Conservation (phyloP, 2,329 filamentous ascomycete genomes). For the Fusarium sp. region DNA sequence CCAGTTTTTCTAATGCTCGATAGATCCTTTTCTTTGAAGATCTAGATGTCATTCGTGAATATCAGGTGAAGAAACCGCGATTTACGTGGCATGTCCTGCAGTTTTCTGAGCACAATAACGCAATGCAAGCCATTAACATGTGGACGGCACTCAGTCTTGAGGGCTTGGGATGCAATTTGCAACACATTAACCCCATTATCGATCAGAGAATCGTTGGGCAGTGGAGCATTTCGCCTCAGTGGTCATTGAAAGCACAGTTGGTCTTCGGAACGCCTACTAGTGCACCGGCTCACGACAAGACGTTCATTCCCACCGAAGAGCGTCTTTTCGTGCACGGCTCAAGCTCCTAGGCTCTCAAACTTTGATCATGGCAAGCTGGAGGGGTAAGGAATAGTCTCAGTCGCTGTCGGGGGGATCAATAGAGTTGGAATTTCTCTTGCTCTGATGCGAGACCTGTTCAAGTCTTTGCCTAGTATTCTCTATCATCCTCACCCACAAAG, state of each 20-base stretch:
- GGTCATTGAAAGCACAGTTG: slow-evolving; percentile 25
- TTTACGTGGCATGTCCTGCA: slow-evolving; percentile 17
- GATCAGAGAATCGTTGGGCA: slow-evolving; percentile 20
- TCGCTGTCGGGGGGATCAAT: background rate
- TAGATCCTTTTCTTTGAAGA: slow-evolving; percentile 25
- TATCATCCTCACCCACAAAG: background rate
- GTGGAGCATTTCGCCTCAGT: slow-evolving; percentile 22
- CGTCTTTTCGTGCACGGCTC: slow-evolving; percentile 11
- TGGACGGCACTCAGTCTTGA: slow-evolving; percentile 19
- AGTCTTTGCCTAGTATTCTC: background rate
- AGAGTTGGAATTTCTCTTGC: background rate
- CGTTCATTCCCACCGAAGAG: background rate
- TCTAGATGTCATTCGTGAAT: slow-evolving; percentile 13
- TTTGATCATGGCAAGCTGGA: background rate
- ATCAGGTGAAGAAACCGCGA: slow-evolving; percentile 6
- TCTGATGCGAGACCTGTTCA: too few relatives aligned
- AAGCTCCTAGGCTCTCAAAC: background rate
- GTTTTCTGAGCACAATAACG: slow-evolving; percentile 27
- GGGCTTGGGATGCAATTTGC: slow-evolving; percentile 23
- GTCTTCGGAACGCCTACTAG: slow-evolving; percentile 18
- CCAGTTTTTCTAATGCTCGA: background rate
- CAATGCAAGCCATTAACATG: slow-evolving; percentile 22
- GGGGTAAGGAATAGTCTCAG: background rate
- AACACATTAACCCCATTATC: slow-evolving; percentile 22
- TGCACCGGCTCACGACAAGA: background rate